phyloP scores from a whole-genome alignment of 495 filamentous ascomycete genomes.

The Amniculicola lignicola region DNA sequence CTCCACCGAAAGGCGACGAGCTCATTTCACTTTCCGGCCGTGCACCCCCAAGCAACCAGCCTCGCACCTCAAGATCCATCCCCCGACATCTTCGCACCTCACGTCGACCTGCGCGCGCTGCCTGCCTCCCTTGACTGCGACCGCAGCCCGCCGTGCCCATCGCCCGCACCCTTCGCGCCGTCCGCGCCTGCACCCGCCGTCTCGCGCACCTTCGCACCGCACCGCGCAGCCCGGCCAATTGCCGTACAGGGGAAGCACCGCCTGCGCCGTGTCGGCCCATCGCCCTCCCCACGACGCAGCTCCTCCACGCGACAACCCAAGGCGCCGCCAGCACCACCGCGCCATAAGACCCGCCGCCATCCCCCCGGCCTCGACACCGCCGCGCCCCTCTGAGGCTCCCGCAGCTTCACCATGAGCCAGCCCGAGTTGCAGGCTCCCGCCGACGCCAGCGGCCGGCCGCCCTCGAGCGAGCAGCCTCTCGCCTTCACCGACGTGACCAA shows the following conservation, averaged over 20 bases:
- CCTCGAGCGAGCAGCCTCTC: constrained; percentile 31
- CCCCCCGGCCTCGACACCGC: background rate
- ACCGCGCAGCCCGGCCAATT: background rate
- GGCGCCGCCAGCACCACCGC: constrained; percentile 17
- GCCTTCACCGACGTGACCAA: constrained; percentile 10
- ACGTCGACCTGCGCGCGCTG: constrained; percentile 1
- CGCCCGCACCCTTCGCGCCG: constrained; percentile 3
- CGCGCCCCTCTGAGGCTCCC: constrained; percentile 7
- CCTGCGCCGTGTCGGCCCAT: background rate
- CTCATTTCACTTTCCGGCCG: no score
- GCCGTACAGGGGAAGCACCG: background rate
- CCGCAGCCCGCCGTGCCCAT: background rate
- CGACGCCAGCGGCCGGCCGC: constrained; percentile 30
- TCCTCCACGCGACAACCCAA: constrained; percentile 31
- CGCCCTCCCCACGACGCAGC: constrained; percentile 22
- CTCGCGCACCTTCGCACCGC: constrained; percentile 14
- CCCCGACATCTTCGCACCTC: no score
- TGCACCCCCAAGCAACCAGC: no score
- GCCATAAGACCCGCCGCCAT: background rate
- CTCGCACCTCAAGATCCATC: no score
- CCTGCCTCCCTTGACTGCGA: background rate
- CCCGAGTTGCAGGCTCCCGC: constrained; percentile 43
- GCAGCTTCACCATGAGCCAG: constrained; percentile 50
- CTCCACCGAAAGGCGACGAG: background rate
- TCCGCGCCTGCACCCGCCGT: constrained; percentile 8